Evolutionary conservation across 2,329 filamentous ascomycete genomes (phyloP).

Genomic region (Colletotrichum liriopes): DNA sequence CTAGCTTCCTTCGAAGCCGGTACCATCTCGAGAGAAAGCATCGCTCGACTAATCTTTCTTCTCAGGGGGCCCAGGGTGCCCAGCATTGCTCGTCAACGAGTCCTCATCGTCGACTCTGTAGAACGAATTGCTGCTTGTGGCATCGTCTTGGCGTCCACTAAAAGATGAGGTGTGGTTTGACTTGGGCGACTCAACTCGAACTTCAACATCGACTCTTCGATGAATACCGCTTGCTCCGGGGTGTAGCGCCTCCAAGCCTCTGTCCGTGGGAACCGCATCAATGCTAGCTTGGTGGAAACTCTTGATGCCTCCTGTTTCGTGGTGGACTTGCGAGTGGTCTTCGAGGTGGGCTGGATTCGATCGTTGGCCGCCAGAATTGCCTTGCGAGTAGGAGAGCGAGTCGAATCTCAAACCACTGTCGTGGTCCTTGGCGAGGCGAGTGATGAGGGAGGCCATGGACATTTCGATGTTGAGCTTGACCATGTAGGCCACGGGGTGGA

Average conservation of each 20-base stretch:
- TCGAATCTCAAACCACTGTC: conserved; percentile 33
- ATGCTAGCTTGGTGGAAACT: conserved; percentile 20
- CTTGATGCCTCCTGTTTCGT: conserved; percentile 6
- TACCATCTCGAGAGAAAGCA: neutral
- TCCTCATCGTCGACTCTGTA: conserved; percentile 38
- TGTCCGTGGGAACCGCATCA: neutral
- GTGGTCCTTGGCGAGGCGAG: conserved; percentile 46
- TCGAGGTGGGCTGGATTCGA: neutral
- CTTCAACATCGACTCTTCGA: conserved; percentile 28
- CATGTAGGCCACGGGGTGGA: conserved; percentile 68
- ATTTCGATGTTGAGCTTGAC: conserved; percentile 70
- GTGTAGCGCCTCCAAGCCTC: neutral
- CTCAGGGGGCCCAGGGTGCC: neutral
- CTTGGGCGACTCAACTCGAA: conserved; percentile 15
- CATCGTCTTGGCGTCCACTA: conserved; percentile 14
- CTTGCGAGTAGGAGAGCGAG: conserved; percentile 36
- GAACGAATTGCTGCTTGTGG: conserved; percentile 6
- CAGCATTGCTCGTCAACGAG: conserved; percentile 26
- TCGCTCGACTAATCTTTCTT: conserved; percentile 1
- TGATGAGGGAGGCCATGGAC: conserved; percentile 68
- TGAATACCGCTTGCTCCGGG: conserved; percentile 17
- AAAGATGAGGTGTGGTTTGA: neutral
- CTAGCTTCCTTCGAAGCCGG: neutral
- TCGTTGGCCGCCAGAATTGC: conserved; percentile 3
- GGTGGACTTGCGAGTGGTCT: neutral